phyloP scores from a whole-genome alignment of 2,329 filamentous ascomycete species.

The Sordariomycetes sp. region DNA sequence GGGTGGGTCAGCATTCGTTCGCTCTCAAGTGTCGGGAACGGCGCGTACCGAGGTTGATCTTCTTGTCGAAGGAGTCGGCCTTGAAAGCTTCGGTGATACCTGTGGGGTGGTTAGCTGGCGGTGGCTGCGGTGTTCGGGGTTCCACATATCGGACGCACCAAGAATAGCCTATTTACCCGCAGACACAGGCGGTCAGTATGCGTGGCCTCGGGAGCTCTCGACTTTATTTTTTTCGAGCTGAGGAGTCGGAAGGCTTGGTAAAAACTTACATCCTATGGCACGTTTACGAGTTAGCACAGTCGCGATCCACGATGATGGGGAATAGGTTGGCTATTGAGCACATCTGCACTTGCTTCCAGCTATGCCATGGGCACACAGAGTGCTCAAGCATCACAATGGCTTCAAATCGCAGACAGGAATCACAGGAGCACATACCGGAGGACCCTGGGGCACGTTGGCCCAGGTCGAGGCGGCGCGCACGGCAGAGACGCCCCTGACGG shows the following conservation, averaged over 20 bases:
- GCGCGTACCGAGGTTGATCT: slow-evolving; percentile 85
- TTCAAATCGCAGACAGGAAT: background rate
- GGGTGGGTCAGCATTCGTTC: background rate
- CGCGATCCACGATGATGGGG: background rate
- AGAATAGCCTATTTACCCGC: slow-evolving; percentile 55
- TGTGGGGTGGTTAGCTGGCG: slow-evolving; percentile 15
- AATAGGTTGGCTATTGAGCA: background rate
- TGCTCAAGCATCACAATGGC: background rate
- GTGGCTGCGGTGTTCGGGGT: background rate
- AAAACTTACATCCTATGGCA: slow-evolving; percentile 5
- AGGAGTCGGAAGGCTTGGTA: background rate
- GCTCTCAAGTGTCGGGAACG: slow-evolving; percentile 7
- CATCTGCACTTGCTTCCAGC: background rate
- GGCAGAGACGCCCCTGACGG: slow-evolving; percentile 26
- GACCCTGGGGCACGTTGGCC: slow-evolving; percentile 85
- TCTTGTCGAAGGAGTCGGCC: slow-evolving; percentile 83
- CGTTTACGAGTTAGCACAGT: background rate
- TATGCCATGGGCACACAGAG: background rate
- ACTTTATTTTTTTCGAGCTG: slow-evolving; percentile 7
- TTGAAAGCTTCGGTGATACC: slow-evolving; percentile 98
- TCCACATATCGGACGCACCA: slow-evolving; percentile 36
- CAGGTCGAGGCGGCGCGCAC: slow-evolving; percentile 63
- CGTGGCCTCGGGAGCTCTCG: background rate
- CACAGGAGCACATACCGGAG: slow-evolving; percentile 58
- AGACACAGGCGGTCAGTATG: slow-evolving; percentile 1